Percentiles rank a stretch among this genome's conserved stretches.
Conservation (phyloP, 768 basidiomycete species). For the Naganishia onofrii region DNA sequence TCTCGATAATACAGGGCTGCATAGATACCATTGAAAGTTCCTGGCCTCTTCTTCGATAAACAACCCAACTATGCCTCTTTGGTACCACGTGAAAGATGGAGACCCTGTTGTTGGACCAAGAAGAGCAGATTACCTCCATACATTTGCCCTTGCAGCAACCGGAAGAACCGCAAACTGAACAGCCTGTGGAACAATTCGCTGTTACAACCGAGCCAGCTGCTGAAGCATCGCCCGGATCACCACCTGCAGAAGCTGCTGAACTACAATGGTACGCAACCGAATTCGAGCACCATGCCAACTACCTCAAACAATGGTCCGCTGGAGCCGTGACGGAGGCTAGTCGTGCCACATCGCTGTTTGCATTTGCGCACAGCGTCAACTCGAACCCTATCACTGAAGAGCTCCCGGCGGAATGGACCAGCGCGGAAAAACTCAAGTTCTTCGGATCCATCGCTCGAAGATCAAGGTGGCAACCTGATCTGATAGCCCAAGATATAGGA, state of each 20-base stretch:
- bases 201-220: neutral
- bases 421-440: conserved; percentile 66
- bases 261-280: neutral
- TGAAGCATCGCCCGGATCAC: too few relatives aligned
- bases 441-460: conserved; percentile 67
- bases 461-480: conserved; percentile 72
- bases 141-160: too few relatives aligned
- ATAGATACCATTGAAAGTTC: too few relatives aligned
- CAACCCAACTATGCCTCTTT: too few relatives aligned
- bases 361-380: too few relatives aligned
- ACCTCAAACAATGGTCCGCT: neutral
- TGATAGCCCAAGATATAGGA: conserved; percentile 64
- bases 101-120: too few relatives aligned
- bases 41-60: too few relatives aligned
- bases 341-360: neutral
- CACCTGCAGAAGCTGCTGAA: neutral
- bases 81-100: too few relatives aligned
- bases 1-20: too few relatives aligned
- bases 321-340: conserved; percentile 5
- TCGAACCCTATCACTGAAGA: neutral
- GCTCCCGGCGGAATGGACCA: conserved; percentile 58
- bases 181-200: neutral
- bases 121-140: too few relatives aligned
- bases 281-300: neutral
- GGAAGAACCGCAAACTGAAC: neutral